Conservation (phyloP, 2,329 filamentous ascomycete genomes). For the Stachybotrys echinatus region DNA sequence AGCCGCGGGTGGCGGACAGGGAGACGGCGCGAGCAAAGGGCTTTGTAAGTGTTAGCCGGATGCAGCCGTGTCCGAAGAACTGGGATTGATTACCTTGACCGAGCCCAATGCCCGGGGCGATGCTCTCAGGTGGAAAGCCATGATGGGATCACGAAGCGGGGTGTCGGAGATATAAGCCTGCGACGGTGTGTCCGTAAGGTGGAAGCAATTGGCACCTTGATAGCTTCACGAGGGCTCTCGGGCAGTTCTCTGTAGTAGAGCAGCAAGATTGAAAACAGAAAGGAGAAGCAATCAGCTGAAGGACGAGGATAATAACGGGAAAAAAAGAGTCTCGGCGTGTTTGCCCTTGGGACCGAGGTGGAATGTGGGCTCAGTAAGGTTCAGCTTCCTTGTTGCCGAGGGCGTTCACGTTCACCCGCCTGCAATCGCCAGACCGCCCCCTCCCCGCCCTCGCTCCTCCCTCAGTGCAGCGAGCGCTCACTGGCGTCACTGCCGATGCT, state of each 20-base stretch:
- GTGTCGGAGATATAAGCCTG: constrained; percentile 3
- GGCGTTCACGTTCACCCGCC: neutral
- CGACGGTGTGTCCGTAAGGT: constrained; percentile 2
- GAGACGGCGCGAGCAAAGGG: constrained; percentile 23
- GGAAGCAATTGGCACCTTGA: no score
- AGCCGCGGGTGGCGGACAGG: constrained; percentile 43
- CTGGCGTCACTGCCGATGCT: neutral
- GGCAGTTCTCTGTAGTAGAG: no score
- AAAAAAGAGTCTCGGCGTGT: neutral
- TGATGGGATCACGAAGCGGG: constrained; percentile 28
- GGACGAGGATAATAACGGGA: neutral
- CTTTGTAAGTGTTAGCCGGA: constrained; percentile 9
- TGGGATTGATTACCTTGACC: constrained; percentile 47
- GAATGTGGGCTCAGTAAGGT: neutral
- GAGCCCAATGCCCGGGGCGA: constrained; percentile 59
- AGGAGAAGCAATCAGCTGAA: neutral
- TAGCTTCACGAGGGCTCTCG: no score
- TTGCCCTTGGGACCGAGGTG: neutral
- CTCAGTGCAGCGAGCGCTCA: no score
- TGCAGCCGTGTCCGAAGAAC: neutral
- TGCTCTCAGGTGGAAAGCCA: constrained; percentile 61
- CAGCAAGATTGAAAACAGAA: no score
- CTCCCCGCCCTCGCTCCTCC: neutral
- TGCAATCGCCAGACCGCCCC: neutral
- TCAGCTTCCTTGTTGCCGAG: neutral